phyloP scores from a whole-genome alignment of 441 rosid genomes.

The Croton laevigatus region DNA sequence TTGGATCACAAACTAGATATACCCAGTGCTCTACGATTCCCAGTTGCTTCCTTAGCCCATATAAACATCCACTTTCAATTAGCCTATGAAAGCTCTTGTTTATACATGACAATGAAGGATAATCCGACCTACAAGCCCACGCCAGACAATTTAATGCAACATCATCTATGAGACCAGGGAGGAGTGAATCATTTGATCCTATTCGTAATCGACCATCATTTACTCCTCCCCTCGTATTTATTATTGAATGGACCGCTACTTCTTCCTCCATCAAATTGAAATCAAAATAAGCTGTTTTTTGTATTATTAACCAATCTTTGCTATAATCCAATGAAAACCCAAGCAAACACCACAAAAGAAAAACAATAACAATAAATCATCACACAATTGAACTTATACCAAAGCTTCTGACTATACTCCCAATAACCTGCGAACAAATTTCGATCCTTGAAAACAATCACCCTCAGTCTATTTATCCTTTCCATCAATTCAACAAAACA shows the following conservation, averaged over 20 bases:
- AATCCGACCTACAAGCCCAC: constrained; percentile 54
- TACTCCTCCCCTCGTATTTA: constrained; percentile 39
- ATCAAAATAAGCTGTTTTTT: constrained; percentile 26
- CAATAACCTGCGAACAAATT: constrained; percentile 35
- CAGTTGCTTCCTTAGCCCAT: constrained; percentile 52
- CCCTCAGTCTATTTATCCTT: constrained; percentile 36
- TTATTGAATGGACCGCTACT: constrained; percentile 22
- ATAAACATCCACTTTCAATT: constrained; percentile 46
- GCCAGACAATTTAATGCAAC: constrained; percentile 70
- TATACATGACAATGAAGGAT: constrained; percentile 50
- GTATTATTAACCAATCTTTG: constrained; percentile 31
- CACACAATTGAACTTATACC: constrained; percentile 23
- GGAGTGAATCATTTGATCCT: constrained; percentile 56
- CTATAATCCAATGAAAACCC: constrained; percentile 26
- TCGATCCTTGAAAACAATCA: constrained; percentile 31
- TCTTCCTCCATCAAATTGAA: constrained; percentile 33
- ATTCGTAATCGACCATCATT: constrained; percentile 45
- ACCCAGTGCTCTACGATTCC: constrained; percentile 60
- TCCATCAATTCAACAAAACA: constrained; percentile 34
- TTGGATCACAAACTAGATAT: constrained; percentile 67
- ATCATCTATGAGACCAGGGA: constrained; percentile 70
- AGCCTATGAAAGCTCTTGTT: constrained; percentile 57
- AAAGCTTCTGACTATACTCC: constrained; percentile 29
- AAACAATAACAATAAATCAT: constrained; percentile 20
- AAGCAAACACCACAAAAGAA: constrained; percentile 12